Base-by-base conservation (phyloP, 2,329 filamentous ascomycete genomes). In the Achaetomium macrosporum region DNA sequence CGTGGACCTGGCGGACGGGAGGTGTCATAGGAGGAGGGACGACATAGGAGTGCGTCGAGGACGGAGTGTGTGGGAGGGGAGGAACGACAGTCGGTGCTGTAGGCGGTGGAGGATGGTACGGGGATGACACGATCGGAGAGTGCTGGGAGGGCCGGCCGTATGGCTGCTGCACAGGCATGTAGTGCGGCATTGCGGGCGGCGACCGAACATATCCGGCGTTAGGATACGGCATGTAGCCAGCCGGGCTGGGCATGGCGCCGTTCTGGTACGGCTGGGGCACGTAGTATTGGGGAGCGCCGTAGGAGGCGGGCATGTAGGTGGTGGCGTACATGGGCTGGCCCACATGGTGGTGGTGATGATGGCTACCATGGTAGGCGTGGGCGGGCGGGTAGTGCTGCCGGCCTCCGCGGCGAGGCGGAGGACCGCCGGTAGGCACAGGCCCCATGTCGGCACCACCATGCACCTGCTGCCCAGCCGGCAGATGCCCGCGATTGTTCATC, bases 401-500 rank as follows among this genome's bases (percentile, higher is more conserved):
- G 47, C 62, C 62, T 40, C 60, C 58, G 29, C 62, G 62, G 65
- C 70, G 61, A 64, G 66, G 59, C 55, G 51, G 71, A 42, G 69
- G 59, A 43, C 64, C 57, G 39, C 50, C 53, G 39, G 58, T 56
- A 20, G 57, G 57, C 16, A 57, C 68, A 25, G 64, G 61, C 53
- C 62, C 68, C 65, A 55, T 55, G 17, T 68, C 66, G 41, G 57
- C 64, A 48, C 60, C 63, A 33, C 73, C 74, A 65, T 74, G 76
- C 73, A 81, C 77, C 69, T 76, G 76, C 73, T 84, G 82, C 78
- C 85, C 85, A 81, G 83, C 83, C 82, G 84, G 82, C 83, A 86
- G 82, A 85, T 85, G 83, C 60, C 59, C 63, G 79, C 76, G 79
- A 73, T 76, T 76, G 75, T 83, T 86, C 85, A 89, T 89, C 84